Evolutionary conservation across 2,329 filamentous ascomycete species (phyloP), one percentile per base, ranked within the genome.

Genomic region (Thielaviopsis euricoi): DNA sequence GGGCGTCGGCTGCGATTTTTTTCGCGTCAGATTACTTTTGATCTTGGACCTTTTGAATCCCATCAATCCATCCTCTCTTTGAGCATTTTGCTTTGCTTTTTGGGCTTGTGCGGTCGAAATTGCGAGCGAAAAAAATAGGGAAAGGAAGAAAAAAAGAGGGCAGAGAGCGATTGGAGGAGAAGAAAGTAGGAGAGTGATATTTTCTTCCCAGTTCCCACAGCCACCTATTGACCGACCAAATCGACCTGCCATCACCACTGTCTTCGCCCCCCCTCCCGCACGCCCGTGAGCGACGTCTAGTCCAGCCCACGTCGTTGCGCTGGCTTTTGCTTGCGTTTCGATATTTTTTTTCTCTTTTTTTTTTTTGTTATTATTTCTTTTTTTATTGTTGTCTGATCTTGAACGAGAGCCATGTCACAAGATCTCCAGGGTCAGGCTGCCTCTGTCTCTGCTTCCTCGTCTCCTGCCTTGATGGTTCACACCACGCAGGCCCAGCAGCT

Each of bases 11-110:
- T 58, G 57, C 43, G 25, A 23, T 50, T 56, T 29, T 25, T 37
- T 43, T 56, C 53, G 49, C 54, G 58, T 56, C 58, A 52, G 58
- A 59, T 59, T 56, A 52, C 58, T 56, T 59, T 56, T 59, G 58
- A 58, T 54, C 57, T 58, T 51, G 52, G 46, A 17, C 37, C 37
- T 43, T 43, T 43, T 15, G 40, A 56, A 52, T 19, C 53, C 50
- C 50, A 55, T 25, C 46, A 51, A 26, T 51, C 37, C 21, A 52
- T 55, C 23, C 43, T 22, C 13, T 21, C n/a, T n/a, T 52, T 52
- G 9, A 51, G 12, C 49, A 19, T 19, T 29, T 52, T 23, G 19
- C 49, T 29, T 43, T 15, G 2, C 50, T 57, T 37, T 57, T 49
- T 37, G 43, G 13, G 53, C 43, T 55, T 51, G 23, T 50, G 55